A percentile compares a stretch with the other conserved stretches of the same genome.
These are phyloP conservation scores for Metarhizium brunneum DNA, from an alignment of 2,329 filamentous ascomycete genomes.

Conservation along the genomic window DNA sequence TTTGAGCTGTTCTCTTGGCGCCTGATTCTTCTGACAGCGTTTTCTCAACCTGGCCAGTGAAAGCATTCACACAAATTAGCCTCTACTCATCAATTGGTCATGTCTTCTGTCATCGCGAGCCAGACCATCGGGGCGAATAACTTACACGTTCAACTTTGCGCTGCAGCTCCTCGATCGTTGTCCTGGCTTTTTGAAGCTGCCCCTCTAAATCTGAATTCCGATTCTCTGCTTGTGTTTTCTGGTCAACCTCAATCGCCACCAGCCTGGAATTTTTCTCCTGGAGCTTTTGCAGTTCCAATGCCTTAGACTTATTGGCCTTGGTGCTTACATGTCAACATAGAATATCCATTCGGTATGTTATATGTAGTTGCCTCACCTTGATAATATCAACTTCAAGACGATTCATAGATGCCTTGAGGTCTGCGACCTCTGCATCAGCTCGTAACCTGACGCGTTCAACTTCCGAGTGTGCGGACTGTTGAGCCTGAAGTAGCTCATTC, in stretches of 20 bases:
- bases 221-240: slow-evolving; percentile 16
- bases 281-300: slow-evolving; percentile 48
- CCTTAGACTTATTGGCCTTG: slow-evolving; percentile 50
- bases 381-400: slow-evolving; percentile 53
- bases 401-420: slow-evolving; percentile 50
- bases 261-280: slow-evolving; percentile 27
- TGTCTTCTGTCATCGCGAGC: not conserved
- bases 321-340: not conserved
- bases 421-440: slow-evolving; percentile 52
- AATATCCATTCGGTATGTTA: not conserved
- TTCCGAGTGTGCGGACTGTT: slow-evolving; percentile 39
- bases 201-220: slow-evolving; percentile 17
- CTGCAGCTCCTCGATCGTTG: slow-evolving; percentile 12
- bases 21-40: slow-evolving; percentile 39
- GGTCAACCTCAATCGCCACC: slow-evolving; percentile 26
- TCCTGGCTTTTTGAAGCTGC: slow-evolving; percentile 14
- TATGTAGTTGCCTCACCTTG: slow-evolving; percentile 33
- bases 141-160: slow-evolving; percentile 18
- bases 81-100: not conserved
- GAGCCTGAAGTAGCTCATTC: slow-evolving; percentile 33
- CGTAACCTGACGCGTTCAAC: slow-evolving; percentile 37
- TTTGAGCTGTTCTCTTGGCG: slow-evolving; percentile 54
- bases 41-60: slow-evolving; percentile 18
- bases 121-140: not conserved
- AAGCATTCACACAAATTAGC: not conserved